Evolutionary conservation across 1,284 basidiomycete genomes (phyloP).

Genomic region (Somion occarium): DNA sequence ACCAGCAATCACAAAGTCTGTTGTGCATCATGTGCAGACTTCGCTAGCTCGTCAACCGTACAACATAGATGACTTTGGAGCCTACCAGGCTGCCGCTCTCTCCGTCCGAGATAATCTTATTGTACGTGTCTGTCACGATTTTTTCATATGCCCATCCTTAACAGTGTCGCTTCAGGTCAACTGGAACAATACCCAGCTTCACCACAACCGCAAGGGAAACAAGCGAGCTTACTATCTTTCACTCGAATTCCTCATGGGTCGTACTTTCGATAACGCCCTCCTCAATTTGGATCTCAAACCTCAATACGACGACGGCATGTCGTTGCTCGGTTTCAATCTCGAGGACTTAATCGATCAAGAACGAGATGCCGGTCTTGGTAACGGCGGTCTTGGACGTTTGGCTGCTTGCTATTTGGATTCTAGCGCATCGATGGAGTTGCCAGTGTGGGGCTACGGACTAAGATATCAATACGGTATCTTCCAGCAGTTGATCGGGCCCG

Average conservation of each 20-base stretch:
- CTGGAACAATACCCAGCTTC: slow-evolving; percentile 75
- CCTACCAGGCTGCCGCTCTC: slow-evolving; percentile 78
- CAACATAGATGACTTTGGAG: slow-evolving; percentile 80
- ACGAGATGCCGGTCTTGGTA: slow-evolving; percentile 86
- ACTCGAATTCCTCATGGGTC: slow-evolving; percentile 88
- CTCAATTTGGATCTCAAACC: slow-evolving; percentile 84
- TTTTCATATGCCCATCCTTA: background rate
- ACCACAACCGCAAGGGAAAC: slow-evolving; percentile 65
- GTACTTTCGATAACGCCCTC: slow-evolving; percentile 73
- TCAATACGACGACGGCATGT: slow-evolving; percentile 62
- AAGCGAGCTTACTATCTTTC: slow-evolving; percentile 88
- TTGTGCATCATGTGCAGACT: slow-evolving; percentile 84
- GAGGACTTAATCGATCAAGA: slow-evolving; percentile 85
- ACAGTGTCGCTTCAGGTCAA: slow-evolving; percentile 44
- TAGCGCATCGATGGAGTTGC: slow-evolving; percentile 74
- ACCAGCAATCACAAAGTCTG: slow-evolving; percentile 67
- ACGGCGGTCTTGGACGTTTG: slow-evolving; percentile 85
- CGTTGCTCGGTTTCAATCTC: slow-evolving; percentile 80
- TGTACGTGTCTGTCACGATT: slow-evolving; percentile 36
- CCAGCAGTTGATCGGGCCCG: slow-evolving; percentile 84
- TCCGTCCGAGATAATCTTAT: slow-evolving; percentile 84
- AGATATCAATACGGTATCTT: slow-evolving; percentile 93
- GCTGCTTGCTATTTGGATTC: slow-evolving; percentile 93
- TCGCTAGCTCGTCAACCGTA: slow-evolving; percentile 84
- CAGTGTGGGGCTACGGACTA: slow-evolving; percentile 87